These are phyloP conservation scores for Ceratocystiopsis sp. DNA, from an alignment of 2,329 filamentous ascomycete species.

Conservation along the genomic window DNA sequence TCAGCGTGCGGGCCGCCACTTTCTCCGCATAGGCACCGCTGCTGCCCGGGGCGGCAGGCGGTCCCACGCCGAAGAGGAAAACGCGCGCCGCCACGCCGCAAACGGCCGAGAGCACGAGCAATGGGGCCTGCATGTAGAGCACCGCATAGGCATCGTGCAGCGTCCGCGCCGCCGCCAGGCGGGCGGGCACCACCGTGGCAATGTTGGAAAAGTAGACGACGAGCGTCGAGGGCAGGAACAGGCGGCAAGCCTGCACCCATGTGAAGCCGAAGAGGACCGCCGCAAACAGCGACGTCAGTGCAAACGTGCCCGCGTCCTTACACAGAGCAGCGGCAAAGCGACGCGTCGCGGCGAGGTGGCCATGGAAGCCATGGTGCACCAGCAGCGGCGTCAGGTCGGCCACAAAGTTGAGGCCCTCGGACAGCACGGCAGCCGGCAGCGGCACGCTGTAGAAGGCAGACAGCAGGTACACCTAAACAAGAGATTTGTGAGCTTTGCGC, in stretches of 20 bases:
- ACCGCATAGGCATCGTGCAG: neutral
- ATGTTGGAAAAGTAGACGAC: constrained; percentile 60
- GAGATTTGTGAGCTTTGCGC: neutral
- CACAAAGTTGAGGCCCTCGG: neutral
- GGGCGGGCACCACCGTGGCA: constrained; percentile 46
- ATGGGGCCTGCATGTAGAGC: neutral
- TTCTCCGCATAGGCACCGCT: constrained; percentile 20
- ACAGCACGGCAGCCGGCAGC: neutral
- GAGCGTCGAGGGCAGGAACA: constrained; percentile 55
- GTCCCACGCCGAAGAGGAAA: constrained; percentile 53
- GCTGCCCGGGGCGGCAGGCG: constrained; percentile 26
- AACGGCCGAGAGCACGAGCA: neutral
- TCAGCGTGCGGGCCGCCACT: constrained; percentile 45
- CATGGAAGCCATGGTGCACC: neutral
- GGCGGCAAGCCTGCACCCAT: constrained; percentile 50
- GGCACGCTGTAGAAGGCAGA: constrained; percentile 57
- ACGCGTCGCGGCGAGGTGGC: neutral
- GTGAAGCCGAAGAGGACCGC: constrained; percentile 59
- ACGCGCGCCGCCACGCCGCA: constrained; percentile 34
- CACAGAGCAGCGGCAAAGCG: neutral
- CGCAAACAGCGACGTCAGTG: constrained; percentile 51
- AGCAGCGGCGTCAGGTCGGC: constrained; percentile 2
- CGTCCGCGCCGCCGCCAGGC: neutral
- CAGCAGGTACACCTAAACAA: constrained; percentile 49
- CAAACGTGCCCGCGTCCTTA: constrained; percentile 2